These are phyloP conservation scores for Malassezia nana DNA, from an alignment of 1,284 basidiomycete species.

Conservation along the genomic window DNA sequence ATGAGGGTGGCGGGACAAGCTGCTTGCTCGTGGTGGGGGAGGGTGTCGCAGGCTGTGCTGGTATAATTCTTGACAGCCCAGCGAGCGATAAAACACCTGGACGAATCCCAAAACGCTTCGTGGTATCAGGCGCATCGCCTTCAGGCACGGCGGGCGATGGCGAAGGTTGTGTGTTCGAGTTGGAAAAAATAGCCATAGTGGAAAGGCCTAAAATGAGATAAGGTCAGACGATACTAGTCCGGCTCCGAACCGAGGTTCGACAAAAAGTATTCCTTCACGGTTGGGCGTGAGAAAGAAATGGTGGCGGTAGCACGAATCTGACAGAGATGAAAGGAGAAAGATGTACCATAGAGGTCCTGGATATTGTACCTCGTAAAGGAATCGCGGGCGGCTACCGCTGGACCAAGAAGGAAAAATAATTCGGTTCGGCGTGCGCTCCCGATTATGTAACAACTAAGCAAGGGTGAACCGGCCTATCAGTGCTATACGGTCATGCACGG, in stretches of 20 bases:
- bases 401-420: not conserved
- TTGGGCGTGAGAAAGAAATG: not conserved
- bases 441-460: not conserved
- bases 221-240: not conserved
- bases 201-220: not conserved
- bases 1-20: not conserved
- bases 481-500: not conserved
- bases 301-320: not conserved
- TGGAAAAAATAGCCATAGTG: slow-evolving; percentile 1
- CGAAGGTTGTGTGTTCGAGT: not conserved
- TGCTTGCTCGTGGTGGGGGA: not conserved
- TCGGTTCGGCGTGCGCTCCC: not conserved
- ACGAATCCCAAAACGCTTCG: slow-evolving; percentile 1
- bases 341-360: slow-evolving; percentile 4
- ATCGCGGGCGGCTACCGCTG: not conserved
- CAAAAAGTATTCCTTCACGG: not conserved
- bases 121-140: not conserved
- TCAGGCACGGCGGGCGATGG: not conserved
- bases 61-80: not conserved
- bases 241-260: slow-evolving; percentile 10
- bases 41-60: not conserved
- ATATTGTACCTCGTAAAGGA: not conserved
- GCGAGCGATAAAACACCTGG: slow-evolving; percentile 12
- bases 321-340: not conserved
- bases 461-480: not conserved